Percentiles rank a stretch among this genome's conserved stretches.
These are phyloP conservation scores for Quercus glauca DNA, from an alignment of 306 rosid genomes.

Conservation along the genomic window DNA sequence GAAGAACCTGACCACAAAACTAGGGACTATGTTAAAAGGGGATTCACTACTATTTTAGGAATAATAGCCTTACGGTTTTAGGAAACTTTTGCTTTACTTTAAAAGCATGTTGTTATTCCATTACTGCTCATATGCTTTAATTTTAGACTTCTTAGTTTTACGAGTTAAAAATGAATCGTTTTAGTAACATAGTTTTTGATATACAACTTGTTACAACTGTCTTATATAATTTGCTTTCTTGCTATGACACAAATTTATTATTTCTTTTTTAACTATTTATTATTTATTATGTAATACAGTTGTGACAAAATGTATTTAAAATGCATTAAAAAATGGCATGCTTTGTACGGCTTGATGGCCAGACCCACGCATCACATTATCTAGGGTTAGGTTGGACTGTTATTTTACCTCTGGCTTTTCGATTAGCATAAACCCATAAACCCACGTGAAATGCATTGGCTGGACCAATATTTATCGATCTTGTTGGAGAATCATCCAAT, in stretches of 20 bases:
- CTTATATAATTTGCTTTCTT: no score
- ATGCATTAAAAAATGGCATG: neutral
- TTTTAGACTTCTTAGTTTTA: neutral
- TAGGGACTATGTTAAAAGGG: neutral
- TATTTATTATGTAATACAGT: no score
- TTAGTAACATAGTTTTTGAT: no score
- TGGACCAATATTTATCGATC: slow-evolving; percentile 13
- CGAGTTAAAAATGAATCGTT: no score
- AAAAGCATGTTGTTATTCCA: neutral
- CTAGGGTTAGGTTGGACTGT: neutral
- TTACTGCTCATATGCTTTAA: neutral
- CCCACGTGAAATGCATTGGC: slow-evolving; percentile 27
- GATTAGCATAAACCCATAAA: slow-evolving; percentile 31
- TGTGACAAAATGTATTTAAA: no score
- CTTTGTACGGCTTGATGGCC: neutral
- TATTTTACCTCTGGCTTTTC: slow-evolving; percentile 7
- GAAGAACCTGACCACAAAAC: neutral
- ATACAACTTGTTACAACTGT: no score
- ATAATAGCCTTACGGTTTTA: neutral
- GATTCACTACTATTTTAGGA: neutral
- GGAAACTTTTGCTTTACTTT: neutral
- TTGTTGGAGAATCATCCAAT: neutral
- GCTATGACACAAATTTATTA: no score
- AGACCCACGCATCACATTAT: neutral
- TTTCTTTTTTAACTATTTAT: no score